Evolutionary conservation across 202 grass and related monocot species (phyloP), one percentile per base, ranked within the genome.

Genomic region (Schoenoplectus triqueter): DNA sequence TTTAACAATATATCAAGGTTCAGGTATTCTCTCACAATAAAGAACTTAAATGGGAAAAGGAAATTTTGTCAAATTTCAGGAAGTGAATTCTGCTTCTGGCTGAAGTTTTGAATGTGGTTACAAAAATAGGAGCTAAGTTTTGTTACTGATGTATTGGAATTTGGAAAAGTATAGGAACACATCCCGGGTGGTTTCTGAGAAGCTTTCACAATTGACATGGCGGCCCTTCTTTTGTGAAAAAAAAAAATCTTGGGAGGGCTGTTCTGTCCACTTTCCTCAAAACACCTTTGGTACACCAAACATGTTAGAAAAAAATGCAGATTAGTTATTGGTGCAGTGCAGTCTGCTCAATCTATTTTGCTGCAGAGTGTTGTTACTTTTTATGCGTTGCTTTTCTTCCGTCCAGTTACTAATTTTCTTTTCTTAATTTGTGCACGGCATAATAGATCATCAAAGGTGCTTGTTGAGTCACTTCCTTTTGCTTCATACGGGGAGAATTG

Each of bases 361-460:
- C 49, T 83, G 82, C 82, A 65, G 1, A 66, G 57, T 50, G 13
- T 45, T 20, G 54, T 82, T 64, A 83, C 50, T 11, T 88, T 50
- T 82, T 70, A 44, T 21, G 15, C 83, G 9, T 64, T 88, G 68
- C 18, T 84, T 49, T 48, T 73, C 18, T 10, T 68, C 21, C 0
- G 47, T 89, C 2, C 73, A 15, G 73, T 51, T 80, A 64, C 42
- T 71, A 63, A 48, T 83, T 51, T 83, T 45, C 73, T 83, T 10
- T 10, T 88, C 79, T 56, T 66, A 80, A 74, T 60, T 7, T 82
- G 31, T 90, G 67, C 44, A 89, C 84, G 69, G 19, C 15, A 67
- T 80, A 79, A 67, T 21, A 98, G 96, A 94, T 95, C 96, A 48
- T 75, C 90, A 21, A 94, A 91, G 75, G 87, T 92, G 82, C 87